A percentile compares a stretch with the other conserved stretches of the same genome.
Evolutionary conservation across 495 filamentous ascomycete genomes (phyloP).

Genomic region (Podospora pseudopauciseta): DNA sequence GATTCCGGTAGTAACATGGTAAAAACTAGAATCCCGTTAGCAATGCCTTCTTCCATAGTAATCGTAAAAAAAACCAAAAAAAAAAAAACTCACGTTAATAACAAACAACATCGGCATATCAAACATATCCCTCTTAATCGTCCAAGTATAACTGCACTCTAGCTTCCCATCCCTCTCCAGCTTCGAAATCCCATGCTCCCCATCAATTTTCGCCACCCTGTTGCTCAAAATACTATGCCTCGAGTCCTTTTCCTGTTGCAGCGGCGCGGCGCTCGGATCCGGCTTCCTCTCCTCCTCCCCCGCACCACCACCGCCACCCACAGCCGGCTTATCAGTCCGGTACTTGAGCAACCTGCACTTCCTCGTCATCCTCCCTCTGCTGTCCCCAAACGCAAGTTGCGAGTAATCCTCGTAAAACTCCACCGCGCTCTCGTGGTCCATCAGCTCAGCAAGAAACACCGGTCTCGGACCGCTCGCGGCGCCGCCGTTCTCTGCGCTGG

Average conservation of each 20-base stretch:
- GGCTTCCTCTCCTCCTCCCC: slow-evolving; percentile 23
- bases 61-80: neutral
- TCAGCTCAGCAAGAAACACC: slow-evolving; percentile 83
- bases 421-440: slow-evolving; percentile 90
- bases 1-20: slow-evolving; percentile 48
- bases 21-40: slow-evolving; percentile 39
- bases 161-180: slow-evolving; percentile 86
- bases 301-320: neutral
- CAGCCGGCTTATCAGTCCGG: slow-evolving; percentile 57
- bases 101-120: slow-evolving; percentile 98
- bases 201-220: slow-evolving; percentile 60
- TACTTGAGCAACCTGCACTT: slow-evolving; percentile 90
- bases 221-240: slow-evolving; percentile 49
- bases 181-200: slow-evolving; percentile 70
- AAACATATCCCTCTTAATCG: slow-evolving; percentile 92
- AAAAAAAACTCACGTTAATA: slow-evolving; percentile 74
- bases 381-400: slow-evolving; percentile 83
- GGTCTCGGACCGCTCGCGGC: slow-evolving; percentile 52
- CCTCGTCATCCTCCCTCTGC: slow-evolving; percentile 73
- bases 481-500: slow-evolving; percentile 24
- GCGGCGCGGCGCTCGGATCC: slow-evolving; percentile 29
- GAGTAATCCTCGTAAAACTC: slow-evolving; percentile 97
- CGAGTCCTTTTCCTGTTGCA: slow-evolving; percentile 32
- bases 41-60: neutral
- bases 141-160: slow-evolving; percentile 94